Evolutionary conservation across 805 yeast species (phyloP).

Genomic region (Teunomyces gatunensis): DNA sequence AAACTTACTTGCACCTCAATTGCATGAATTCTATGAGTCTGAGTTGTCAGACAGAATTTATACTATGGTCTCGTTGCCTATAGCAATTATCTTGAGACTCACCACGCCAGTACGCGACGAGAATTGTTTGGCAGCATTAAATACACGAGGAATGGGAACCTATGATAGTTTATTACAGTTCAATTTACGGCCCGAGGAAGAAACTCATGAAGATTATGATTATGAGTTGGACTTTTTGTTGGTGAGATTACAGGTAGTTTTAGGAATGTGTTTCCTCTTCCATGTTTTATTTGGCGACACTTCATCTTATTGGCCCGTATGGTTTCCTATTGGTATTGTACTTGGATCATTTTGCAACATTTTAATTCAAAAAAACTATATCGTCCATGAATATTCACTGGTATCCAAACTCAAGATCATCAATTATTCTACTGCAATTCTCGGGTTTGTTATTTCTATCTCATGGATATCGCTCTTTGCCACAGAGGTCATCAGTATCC

Average conservation of each 20-base stretch:
- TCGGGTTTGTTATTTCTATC: slow-evolving; percentile 68
- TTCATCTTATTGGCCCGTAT: slow-evolving; percentile 9
- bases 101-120: slow-evolving; percentile 35
- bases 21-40: slow-evolving; percentile 10
- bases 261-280: slow-evolving; percentile 26
- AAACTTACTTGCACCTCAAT: slow-evolving; percentile 16
- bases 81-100: slow-evolving; percentile 23
- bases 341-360: slow-evolving; percentile 6
- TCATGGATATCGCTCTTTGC: slow-evolving; percentile 70
- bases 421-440: slow-evolving; percentile 30
- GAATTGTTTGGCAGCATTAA: slow-evolving; percentile 4
- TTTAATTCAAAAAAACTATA: slow-evolving; percentile 8
- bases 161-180: slow-evolving; percentile 1
- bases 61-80: slow-evolving; percentile 19
- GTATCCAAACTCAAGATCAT: slow-evolving; percentile 8
- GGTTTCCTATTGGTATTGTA: slow-evolving; percentile 12
- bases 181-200: slow-evolving; percentile 2
- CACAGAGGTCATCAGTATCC: slow-evolving; percentile 61
- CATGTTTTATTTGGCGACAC: slow-evolving; percentile 11
- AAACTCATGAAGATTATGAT: slow-evolving; percentile 10
- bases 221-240: slow-evolving; percentile 18
- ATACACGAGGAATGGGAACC: slow-evolving; percentile 1
- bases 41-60: slow-evolving; percentile 12
- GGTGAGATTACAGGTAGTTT: slow-evolving; percentile 26
- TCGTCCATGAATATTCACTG: background rate